Evolutionary conservation across 164 flowering plant species (phyloP), one percentile per base, ranked within the genome.

Genomic region (Warburgia ugandensis): DNA sequence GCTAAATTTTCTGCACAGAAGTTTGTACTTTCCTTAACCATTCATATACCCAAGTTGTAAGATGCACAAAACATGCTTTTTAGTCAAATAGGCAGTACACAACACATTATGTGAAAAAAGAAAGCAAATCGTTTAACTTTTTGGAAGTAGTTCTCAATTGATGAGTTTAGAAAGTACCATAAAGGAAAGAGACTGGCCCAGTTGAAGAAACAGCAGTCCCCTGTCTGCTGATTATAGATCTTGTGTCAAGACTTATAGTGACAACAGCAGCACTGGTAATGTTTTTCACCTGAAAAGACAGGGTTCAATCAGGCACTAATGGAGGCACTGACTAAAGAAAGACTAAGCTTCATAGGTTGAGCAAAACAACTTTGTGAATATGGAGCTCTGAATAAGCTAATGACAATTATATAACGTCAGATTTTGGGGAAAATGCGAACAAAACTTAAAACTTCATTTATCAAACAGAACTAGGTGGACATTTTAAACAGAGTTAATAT

Each of bases 121-220:
- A 5, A 28, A 2, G 29, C 19, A 25, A 14, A 27, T 2, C 7
- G 8, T 5, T 10, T 6, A 8, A 13, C 9, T 28, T 21, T 22
- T 4, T 12, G 2, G 1, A 1, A n/a, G 30, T n/a, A 4, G n/a
- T 43, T 43, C n/a, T 19, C 1, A 49, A 49, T 29, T 7, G 19
- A 37, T 12, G 39, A 37, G 41, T 12, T 19, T 30, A 28, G 43
- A 10, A 55, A 28, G 46, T 81, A 91, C 97, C 96, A 61, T 75
- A 86, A 41, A 86, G 90, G 63, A 91, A 91, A 53, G 92, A 81
- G 40, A 76, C 71, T 4, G 97, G 85, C 17, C 77, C 75, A 49
- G 71, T 77, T n/a, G 94, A 78, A 69, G 96, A 74, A 73, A 87
- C 77, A 1, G 77, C 63, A 30, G 89, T 77, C 45, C 94, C 94